A percentile compares a stretch with the other conserved stretches of the same genome.
Conservation (phyloP, 2,329 filamentous ascomycete genomes). For the Venturia carpophila region DNA sequence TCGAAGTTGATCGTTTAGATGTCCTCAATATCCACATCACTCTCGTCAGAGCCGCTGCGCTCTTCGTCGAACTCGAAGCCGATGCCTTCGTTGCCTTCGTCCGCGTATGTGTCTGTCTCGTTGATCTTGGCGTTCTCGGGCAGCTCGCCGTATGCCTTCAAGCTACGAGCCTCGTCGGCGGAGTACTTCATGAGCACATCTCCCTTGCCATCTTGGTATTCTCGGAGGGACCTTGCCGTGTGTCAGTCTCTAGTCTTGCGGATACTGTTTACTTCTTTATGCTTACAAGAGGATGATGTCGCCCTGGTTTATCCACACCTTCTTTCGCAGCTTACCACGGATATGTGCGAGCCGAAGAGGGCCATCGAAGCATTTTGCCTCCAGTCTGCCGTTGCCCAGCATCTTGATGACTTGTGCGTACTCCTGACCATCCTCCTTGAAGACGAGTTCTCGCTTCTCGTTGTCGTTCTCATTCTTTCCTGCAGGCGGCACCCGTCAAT, state of each 20-base stretch:
- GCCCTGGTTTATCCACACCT: conserved; percentile 99
- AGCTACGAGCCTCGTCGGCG: conserved; percentile 79
- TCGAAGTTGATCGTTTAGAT: conserved; percentile 49
- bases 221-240: conserved; percentile 18
- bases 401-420: conserved; percentile 89
- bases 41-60: conserved; percentile 53
- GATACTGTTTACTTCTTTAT: background rate
- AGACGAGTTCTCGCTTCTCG: conserved; percentile 95
- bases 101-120: conserved; percentile 91
- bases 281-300: conserved; percentile 72
- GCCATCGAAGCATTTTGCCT: conserved; percentile 93
- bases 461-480: conserved; percentile 64
- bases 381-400: conserved; percentile 85
- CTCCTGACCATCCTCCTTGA: conserved; percentile 97
- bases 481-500: background rate
- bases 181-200: conserved; percentile 75
- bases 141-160: conserved; percentile 96
- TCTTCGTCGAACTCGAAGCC: conserved; percentile 99
- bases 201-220: conserved; percentile 65
- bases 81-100: conserved; percentile 88
- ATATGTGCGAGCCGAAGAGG: conserved; percentile 77
- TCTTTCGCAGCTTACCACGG: conserved; percentile 96
- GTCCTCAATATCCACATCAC: conserved; percentile 83
- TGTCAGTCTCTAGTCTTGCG: background rate
- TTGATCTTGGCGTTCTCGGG: conserved; percentile 99